These are phyloP conservation scores for Stenocarpella maydis DNA, from an alignment of 2,329 filamentous ascomycete species.

Conservation along the genomic window DNA sequence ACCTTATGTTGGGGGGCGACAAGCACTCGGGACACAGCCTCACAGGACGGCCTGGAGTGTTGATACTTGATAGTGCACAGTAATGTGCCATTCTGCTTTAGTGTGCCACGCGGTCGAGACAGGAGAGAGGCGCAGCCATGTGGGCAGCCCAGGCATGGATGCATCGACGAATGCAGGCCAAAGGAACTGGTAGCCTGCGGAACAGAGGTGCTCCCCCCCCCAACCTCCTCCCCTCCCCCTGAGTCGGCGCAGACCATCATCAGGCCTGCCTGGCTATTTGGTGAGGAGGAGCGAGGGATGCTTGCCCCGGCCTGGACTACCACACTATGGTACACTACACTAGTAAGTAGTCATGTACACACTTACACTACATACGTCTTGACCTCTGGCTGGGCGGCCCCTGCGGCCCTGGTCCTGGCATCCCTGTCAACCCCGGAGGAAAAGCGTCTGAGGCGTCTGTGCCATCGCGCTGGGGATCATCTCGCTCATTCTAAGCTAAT, in stretches of 20 bases:
- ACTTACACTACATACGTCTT: conserved; percentile 7
- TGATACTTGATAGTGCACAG: not conserved
- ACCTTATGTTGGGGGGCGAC: conserved; percentile 8
- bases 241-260: not conserved
- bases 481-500: conserved; percentile 35
- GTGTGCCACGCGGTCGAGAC: conserved; percentile 16
- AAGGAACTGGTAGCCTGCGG: not conserved
- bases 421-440: conserved; percentile 19
- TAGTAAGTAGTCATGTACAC: too few species aligned
- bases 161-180: not conserved
- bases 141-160: not conserved
- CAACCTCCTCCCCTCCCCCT: not conserved
- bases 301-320: not conserved
- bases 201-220: not conserved
- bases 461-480: conserved; percentile 30
- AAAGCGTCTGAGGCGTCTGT: not conserved
- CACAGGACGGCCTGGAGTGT: conserved; percentile 11
- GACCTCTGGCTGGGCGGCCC: not conserved
- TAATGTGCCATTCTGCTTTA: not conserved
- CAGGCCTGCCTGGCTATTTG: not conserved
- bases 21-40: conserved; percentile 8
- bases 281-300: not conserved
- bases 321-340: too few species aligned
- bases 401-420: not conserved
- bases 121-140: conserved; percentile 16